Conservation (phyloP, 768 basidiomycete species). For the Leccinum truebloodii region DNA sequence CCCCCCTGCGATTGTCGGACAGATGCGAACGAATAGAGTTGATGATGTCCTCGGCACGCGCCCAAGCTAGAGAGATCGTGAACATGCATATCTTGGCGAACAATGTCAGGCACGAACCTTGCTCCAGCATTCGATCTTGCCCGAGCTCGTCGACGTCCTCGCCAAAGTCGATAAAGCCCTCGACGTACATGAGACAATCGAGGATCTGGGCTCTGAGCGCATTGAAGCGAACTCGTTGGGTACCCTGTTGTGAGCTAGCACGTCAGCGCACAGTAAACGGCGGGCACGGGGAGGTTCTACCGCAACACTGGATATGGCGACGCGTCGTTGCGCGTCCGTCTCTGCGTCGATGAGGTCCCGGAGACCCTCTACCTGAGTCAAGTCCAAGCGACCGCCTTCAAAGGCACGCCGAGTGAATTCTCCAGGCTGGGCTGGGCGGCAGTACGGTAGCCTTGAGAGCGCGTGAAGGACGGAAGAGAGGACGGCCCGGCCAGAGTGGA, state of each 20-base stretch:
- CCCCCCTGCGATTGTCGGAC: constrained; percentile 72
- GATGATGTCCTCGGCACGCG: constrained; percentile 50
- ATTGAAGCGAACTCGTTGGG: constrained; percentile 58
- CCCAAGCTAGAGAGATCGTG: constrained; percentile 44
- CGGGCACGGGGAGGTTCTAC: constrained; percentile 47
- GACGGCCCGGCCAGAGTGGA: constrained; percentile 85
- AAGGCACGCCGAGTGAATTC: constrained; percentile 90
- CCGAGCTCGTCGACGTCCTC: constrained; percentile 82
- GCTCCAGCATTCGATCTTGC: constrained; percentile 71
- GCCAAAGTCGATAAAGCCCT: constrained; percentile 92
- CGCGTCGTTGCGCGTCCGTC: constrained; percentile 76
- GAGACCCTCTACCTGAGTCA: constrained; percentile 88
- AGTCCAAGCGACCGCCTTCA: constrained; percentile 74
- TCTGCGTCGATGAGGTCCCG: constrained; percentile 88
- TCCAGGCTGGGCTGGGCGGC: constrained; percentile 80
- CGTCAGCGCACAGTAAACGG: background rate
- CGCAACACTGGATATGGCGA: constrained; percentile 67
- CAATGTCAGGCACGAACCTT: constrained; percentile 45
- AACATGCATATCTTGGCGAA: background rate
- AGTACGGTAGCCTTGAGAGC: constrained; percentile 58
- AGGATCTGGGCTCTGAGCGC: constrained; percentile 66
- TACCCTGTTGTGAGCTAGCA: constrained; percentile 52
- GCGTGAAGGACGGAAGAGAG: constrained; percentile 68
- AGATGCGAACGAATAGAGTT: constrained; percentile 56
- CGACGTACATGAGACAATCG: constrained; percentile 72